phyloP scores from a whole-genome alignment of 2,329 filamentous ascomycete species.

The Neofusicoccum laricinum region DNA sequence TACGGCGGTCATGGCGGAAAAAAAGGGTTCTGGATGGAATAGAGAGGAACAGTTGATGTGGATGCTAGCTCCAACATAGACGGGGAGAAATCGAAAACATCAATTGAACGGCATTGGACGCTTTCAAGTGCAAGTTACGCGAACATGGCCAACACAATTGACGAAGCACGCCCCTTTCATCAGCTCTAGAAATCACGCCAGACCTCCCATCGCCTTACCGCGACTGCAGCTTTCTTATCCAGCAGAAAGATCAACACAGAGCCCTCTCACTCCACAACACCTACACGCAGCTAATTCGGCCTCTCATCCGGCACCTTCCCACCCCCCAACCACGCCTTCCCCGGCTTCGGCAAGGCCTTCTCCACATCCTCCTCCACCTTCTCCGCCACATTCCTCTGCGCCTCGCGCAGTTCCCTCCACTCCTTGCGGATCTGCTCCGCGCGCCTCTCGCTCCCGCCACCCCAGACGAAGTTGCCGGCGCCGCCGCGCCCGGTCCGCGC shows the following conservation, averaged over 20 bases:
- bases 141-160: no score
- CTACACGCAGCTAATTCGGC: no score
- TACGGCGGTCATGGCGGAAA: background rate
- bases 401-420: conserved; percentile 26
- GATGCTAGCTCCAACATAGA: background rate
- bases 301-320: background rate
- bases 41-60: background rate
- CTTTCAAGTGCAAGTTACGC: no score
- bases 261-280: background rate
- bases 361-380: conserved; percentile 42
- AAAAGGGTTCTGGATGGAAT: conserved; percentile 4
- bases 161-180: no score
- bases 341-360: conserved; percentile 38
- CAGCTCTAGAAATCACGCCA: background rate
- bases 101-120: background rate
- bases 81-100: conserved; percentile 11
- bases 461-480: conserved; percentile 47
- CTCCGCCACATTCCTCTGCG: conserved; percentile 27
- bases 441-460: background rate
- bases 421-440: background rate
- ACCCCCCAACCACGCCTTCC: conserved; percentile 26
- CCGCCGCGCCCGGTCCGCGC: conserved; percentile 42
- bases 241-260: background rate
- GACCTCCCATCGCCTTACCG: no score
- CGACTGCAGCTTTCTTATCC: no score